phyloP scores from a whole-genome alignment of 2,329 filamentous ascomycete genomes.

The Aspergillus niger region DNA sequence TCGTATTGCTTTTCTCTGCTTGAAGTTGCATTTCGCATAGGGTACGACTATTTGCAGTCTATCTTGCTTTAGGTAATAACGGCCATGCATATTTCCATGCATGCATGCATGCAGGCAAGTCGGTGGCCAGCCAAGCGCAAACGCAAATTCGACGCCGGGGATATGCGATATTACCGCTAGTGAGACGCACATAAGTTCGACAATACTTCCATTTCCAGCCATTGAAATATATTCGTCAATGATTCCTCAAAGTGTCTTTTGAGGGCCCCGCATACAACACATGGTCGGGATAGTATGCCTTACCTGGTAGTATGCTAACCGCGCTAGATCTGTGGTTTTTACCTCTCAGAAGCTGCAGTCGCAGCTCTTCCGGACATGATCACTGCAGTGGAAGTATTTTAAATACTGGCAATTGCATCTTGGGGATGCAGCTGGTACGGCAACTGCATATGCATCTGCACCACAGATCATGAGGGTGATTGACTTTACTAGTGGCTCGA shows the following conservation, averaged over 20 bases:
- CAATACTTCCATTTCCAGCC: too few species aligned
- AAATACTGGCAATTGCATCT: background rate
- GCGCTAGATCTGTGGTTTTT: too few species aligned
- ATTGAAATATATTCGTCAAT: too few species aligned
- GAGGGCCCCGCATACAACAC: too few species aligned
- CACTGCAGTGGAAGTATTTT: background rate
- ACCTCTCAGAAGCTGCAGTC: too few species aligned
- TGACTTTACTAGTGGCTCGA: conserved; percentile 3
- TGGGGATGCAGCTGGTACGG: background rate
- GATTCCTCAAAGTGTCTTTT: too few species aligned
- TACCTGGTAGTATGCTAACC: too few species aligned
- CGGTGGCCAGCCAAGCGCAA: background rate
- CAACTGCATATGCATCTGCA: background rate
- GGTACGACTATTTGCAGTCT: background rate
- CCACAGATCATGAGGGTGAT: background rate
- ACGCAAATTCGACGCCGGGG: background rate
- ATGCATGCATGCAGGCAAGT: background rate
- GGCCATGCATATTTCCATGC: background rate
- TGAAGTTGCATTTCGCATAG: background rate
- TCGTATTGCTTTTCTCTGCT: background rate
- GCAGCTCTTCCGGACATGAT: too few species aligned
- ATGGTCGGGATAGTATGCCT: too few species aligned
- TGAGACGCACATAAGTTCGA: background rate
- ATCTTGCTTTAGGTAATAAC: background rate
- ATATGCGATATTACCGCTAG: background rate